Evolutionary conservation across 1,284 basidiomycete genomes (phyloP).

Genomic region (Rhodotorula sp.): DNA sequence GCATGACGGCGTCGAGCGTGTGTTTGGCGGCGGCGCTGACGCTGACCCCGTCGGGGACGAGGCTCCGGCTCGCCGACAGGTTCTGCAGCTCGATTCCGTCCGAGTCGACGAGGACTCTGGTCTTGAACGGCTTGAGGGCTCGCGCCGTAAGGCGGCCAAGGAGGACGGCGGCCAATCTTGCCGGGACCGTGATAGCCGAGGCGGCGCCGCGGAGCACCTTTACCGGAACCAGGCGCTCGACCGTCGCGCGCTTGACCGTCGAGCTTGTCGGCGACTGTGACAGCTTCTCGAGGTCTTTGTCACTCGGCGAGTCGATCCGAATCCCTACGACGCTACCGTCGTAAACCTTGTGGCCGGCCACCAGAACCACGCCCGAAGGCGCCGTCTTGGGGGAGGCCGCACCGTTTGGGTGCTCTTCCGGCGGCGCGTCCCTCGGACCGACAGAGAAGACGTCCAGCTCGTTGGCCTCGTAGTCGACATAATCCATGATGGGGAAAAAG

Average conservation of each 20-base stretch:
- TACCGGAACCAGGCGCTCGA: constrained; percentile 13
- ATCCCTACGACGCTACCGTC: constrained; percentile 37
- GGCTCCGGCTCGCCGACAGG: constrained; percentile 4
- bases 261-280: neutral
- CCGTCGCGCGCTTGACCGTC: constrained; percentile 30
- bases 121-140: constrained; percentile 12
- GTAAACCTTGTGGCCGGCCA: constrained; percentile 30
- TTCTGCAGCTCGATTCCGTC: constrained; percentile 27
- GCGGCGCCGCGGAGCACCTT: constrained; percentile 12
- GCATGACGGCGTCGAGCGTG: neutral
- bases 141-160: constrained; percentile 1
- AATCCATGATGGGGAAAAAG: constrained; percentile 82
- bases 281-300: constrained; percentile 43
- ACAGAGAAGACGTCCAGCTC: constrained; percentile 70
- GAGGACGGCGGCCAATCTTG: constrained; percentile 17
- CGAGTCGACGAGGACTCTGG: constrained; percentile 37
- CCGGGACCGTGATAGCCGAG: constrained; percentile 9
- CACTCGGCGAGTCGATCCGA: constrained; percentile 33
- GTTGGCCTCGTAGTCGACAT: constrained; percentile 77
- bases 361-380: constrained; percentile 23
- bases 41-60: constrained; percentile 5
- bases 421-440: constrained; percentile 48
- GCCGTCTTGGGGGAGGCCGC: constrained; percentile 1
- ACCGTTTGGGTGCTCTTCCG: constrained; percentile 7
- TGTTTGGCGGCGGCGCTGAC: neutral